Base-by-base conservation (phyloP, 2,329 filamentous ascomycete species). In the Boeremia exigua region DNA sequence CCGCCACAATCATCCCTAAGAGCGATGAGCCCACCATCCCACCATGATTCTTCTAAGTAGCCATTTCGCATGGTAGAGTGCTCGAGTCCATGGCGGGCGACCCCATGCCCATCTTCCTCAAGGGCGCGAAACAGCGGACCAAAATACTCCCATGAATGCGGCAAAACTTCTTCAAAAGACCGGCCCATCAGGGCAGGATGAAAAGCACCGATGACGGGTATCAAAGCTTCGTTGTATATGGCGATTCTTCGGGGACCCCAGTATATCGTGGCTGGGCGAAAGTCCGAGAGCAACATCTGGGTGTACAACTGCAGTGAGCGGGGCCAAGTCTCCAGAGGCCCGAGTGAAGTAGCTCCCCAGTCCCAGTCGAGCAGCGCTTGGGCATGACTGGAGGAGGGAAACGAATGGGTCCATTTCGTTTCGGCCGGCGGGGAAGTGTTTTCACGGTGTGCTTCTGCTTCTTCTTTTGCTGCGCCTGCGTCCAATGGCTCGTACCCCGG, bases 181-280 rank as follows among this genome's bases (percentile, higher is more conserved):
- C 23, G 23, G 9, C 38, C 46, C 38, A 55, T 49, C n/a, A 49
- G 11, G 11, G 6, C 5, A 4, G 52, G 52, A 40, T 55, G 45
- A 4, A 49, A 25, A 27, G 19, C 40, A 27, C 52, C 45, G 23
- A 48, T 27, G 19, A 55, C 30, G 12, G 52, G 39, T 5, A 48
- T 8, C 14, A 40, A n/a, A 19, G 47, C 19, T 27, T 55, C 52
- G 29, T 55, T 55, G 32, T 55, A 55, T 9, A 55, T 49, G n/a
- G 39, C 40, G 12, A 46, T 55, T 5, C 39, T 36, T 39, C 46
- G 17, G 11, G 52, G 39, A 7, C 52, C 52, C 52, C 52, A 55
- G 28, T 49, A 55, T 6, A 55, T 55, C n/a, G 39, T 28, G n/a
- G 45, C 52, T 4, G 46, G 36, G 7, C 44, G 45, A 17, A 32